phyloP scores from a whole-genome alignment of 352 stramenopile species.

The Pilasporangium apinafurcum region DNA sequence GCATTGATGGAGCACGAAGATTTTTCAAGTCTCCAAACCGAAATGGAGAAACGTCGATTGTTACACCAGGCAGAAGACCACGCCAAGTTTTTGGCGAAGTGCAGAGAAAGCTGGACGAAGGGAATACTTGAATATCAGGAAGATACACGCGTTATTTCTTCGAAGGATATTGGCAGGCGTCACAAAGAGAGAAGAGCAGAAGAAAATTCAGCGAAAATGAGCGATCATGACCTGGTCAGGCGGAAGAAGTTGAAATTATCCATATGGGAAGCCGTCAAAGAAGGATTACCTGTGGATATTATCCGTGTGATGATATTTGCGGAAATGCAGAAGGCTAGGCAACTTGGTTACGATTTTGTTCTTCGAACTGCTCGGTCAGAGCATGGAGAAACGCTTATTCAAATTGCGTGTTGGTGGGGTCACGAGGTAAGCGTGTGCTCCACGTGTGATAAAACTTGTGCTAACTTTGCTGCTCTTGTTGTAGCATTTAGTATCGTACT shows the following conservation, averaged over 20 bases:
- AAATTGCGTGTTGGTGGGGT: slow-evolving; percentile 69
- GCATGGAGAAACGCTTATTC: slow-evolving; percentile 48
- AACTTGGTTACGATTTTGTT: slow-evolving; percentile 48
- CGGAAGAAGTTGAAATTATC: slow-evolving; percentile 36
- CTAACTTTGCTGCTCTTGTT: background rate
- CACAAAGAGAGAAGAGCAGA: slow-evolving; percentile 5
- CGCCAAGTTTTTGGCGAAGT: slow-evolving; percentile 17
- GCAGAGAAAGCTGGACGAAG: slow-evolving; percentile 31
- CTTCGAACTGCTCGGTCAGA: slow-evolving; percentile 40
- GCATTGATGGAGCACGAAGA: slow-evolving; percentile 35
- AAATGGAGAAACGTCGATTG: slow-evolving; percentile 5
- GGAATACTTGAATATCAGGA: slow-evolving; percentile 27
- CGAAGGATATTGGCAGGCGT: slow-evolving; percentile 2
- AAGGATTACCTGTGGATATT: slow-evolving; percentile 35
- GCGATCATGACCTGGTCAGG: slow-evolving; percentile 11
- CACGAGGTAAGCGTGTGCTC: slow-evolving; percentile 23
- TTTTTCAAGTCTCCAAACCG: slow-evolving; percentile 12
- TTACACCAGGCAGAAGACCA: slow-evolving; percentile 15
- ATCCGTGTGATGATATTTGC: slow-evolving; percentile 45
- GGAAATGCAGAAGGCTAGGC: slow-evolving; percentile 59
- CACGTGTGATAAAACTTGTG: background rate
- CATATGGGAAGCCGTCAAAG: slow-evolving; percentile 62
- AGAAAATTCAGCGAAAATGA: slow-evolving; percentile 11
- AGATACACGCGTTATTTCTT: slow-evolving; percentile 9
- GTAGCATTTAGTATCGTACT: slow-evolving; percentile 44